Evolutionary conservation across 345 rosid genomes (phyloP).

Genomic region (Acer saccharum): DNA sequence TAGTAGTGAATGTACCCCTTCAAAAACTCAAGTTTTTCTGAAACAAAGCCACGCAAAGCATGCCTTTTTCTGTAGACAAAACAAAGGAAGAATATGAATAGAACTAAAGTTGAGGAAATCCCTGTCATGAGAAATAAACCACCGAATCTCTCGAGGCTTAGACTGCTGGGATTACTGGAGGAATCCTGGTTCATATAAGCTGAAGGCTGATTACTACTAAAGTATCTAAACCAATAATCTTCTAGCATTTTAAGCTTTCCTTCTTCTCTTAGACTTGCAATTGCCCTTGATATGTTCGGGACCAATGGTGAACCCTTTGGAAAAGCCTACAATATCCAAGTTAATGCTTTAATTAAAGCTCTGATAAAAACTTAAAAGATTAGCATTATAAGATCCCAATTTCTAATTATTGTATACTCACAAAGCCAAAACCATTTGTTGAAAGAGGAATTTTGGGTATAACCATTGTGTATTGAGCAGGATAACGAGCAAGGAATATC

Average conservation of each 20-base stretch:
- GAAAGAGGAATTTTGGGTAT: background rate
- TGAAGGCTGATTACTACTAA: background rate
- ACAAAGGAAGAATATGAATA: constrained; percentile 10
- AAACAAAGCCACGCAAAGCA: background rate
- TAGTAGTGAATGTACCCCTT: background rate
- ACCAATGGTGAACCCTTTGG: background rate
- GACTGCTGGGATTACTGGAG: background rate
- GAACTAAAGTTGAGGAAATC: constrained; percentile 23
- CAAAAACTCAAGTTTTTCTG: background rate
- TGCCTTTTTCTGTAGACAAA: constrained; percentile 7
- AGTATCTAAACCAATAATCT: background rate
- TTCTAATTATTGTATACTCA: background rate
- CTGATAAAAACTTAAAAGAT: too few relatives aligned
- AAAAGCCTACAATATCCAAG: background rate
- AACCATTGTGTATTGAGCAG: background rate
- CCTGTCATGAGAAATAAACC: constrained; percentile 42
- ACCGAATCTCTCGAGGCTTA: constrained; percentile 15
- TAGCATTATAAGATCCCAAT: too few relatives aligned
- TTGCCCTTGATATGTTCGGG: background rate
- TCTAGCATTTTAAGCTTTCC: background rate
- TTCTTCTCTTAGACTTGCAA: constrained; percentile 7
- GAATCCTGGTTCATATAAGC: background rate
- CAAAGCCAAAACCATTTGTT: constrained; percentile 8
- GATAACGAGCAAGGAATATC: background rate
- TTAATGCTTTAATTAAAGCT: background rate